phyloP scores from a whole-genome alignment of 2,329 filamentous ascomycete genomes.

The Neonectria punicea region DNA sequence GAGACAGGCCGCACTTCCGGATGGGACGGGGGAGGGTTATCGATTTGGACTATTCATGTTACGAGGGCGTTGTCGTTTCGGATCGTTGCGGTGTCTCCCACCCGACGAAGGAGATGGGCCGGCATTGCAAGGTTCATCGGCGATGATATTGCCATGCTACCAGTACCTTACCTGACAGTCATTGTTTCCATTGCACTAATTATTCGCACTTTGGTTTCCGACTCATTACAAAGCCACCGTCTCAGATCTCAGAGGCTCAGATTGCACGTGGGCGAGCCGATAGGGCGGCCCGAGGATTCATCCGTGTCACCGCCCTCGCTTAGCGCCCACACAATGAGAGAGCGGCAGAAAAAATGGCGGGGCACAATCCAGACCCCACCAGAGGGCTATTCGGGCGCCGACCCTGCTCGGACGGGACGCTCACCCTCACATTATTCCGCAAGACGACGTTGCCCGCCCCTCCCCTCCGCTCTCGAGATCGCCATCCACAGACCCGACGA shows the following conservation, averaged over 20 bases:
- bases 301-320: conserved; percentile 52
- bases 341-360: conserved; percentile 54
- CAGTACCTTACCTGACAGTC: background rate
- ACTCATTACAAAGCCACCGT: too few species aligned
- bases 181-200: background rate
- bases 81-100: conserved; percentile 13
- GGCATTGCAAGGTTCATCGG: conserved; percentile 8
- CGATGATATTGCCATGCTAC: conserved; percentile 1
- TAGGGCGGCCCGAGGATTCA: conserved; percentile 24
- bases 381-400: conserved; percentile 52
- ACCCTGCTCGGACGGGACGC: conserved; percentile 43
- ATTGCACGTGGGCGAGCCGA: conserved; percentile 10
- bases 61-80: conserved; percentile 17
- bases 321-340: conserved; percentile 52
- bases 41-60: conserved; percentile 25
- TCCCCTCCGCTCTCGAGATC: conserved; percentile 33
- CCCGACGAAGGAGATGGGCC: conserved; percentile 14
- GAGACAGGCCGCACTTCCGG: conserved; percentile 15
- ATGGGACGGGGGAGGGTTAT: conserved; percentile 18
- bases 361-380: conserved; percentile 47
- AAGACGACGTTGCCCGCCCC: conserved; percentile 42
- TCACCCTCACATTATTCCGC: conserved; percentile 46
- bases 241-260: background rate
- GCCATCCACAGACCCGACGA: conserved; percentile 31
- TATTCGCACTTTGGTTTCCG: background rate